phyloP scores from a whole-genome alignment of 148 eudicot genomes.

The Diospyros kaki region DNA sequence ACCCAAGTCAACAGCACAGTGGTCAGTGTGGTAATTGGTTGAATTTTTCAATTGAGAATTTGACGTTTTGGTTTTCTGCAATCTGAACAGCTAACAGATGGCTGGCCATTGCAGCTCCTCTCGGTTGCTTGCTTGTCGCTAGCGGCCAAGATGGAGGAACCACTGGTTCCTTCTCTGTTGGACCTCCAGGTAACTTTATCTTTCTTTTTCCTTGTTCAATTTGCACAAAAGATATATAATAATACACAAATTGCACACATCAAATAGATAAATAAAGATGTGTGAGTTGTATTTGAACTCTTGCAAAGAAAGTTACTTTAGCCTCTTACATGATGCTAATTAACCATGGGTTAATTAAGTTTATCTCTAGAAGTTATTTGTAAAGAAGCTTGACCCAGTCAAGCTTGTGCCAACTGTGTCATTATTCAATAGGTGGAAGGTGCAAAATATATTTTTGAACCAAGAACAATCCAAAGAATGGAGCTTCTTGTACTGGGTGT shows the following conservation, averaged over 20 bases:
- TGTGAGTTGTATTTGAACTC: too few relatives aligned
- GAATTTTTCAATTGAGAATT: too few relatives aligned
- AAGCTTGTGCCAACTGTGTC: neutral
- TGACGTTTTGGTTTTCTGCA: too few relatives aligned
- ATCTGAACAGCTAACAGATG: slow-evolving; percentile 57
- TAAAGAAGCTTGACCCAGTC: neutral
- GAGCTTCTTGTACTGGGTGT: slow-evolving; percentile 72
- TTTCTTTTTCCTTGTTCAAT: neutral
- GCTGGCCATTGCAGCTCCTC: slow-evolving; percentile 91
- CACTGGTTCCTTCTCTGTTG: slow-evolving; percentile 82
- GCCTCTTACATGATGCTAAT: too few relatives aligned
- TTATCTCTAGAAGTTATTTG: too few relatives aligned
- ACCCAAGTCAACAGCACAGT: too few relatives aligned
- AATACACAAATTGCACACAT: too few relatives aligned
- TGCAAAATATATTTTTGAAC: slow-evolving; percentile 66
- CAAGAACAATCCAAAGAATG: slow-evolving; percentile 77
- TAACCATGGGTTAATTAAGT: too few relatives aligned
- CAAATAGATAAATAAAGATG: too few relatives aligned
- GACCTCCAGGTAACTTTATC: slow-evolving; percentile 62
- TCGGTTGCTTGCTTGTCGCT: slow-evolving; percentile 92
- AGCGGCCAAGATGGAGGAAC: slow-evolving; percentile 99
- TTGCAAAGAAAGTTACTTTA: too few relatives aligned
- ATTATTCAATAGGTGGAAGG: slow-evolving; percentile 49
- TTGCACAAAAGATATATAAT: too few relatives aligned
- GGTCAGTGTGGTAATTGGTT: too few relatives aligned